Evolutionary conservation across 352 stramenopile species (phyloP), one percentile per base, ranked within the genome.

Genomic region (Phytophthora palmivora): DNA sequence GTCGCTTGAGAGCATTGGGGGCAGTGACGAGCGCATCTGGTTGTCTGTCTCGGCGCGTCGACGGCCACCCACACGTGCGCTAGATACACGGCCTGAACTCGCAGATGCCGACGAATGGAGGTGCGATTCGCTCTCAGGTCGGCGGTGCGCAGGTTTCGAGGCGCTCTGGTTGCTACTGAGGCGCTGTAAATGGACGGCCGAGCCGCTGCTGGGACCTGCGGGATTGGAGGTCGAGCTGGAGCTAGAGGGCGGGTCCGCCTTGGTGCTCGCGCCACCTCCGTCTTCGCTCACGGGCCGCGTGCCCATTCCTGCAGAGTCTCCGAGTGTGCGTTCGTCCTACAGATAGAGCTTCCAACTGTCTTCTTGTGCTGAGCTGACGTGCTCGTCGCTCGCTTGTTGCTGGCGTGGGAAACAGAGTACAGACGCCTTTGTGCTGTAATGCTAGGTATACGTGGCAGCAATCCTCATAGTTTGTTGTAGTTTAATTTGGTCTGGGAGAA

Each of bases 11-110:
- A 80, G 69, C 16, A 64, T 71, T 3, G 68, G 69, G 0, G 72
- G 72, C 38, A 80, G 61, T 8, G 72, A 81, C 44, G 72, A 63
- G 11, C 68, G 72, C 60, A 71, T 57, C 21, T 72, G 50, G 39
- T 53, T 73, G 44, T 68, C 63, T 33, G 67, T 79, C 44, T 75
- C 72, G 10, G 67, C 72, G 28, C 72, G 72, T 10, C 67, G 55
- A 10, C 67, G 63, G 5, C 57, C 64, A 12, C 52, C 58, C 6
- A 60, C 30, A 9, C 58, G 50, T 19, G 44, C 54, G 38, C 58
- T 78, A 4, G 63, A 46, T 4, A 62, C 49, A 33, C 60, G 52
- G 8, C 48, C 41, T 8, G 38, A 50, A 26, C 21, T 41, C 14
- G 42, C 21, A 7, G 66, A 67, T 6, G 33, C 6, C 2, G 58